Evolutionary conservation across 1,139 yeast genomes (phyloP), one percentile per base, ranked within the genome.

Genomic region (Kodamaea plutei): DNA sequence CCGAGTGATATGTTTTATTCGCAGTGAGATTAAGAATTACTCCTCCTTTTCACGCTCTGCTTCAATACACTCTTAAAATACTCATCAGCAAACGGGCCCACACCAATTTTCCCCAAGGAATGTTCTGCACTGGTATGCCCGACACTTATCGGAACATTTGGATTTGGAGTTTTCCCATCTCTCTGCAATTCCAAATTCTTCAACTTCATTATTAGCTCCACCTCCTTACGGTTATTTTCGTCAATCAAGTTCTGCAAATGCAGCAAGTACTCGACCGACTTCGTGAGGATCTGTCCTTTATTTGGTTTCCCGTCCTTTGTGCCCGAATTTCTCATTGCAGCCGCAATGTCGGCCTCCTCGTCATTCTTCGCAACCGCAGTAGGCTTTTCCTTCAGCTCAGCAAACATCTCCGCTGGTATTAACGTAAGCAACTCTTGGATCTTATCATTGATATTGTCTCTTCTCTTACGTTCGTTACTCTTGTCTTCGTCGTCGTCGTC

Each of bases 291-390:
- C 45, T 88, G 95, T 2, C 96, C 96, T 60, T 89, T 89, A 51
- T 88, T 88, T 1, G 96, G 96, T 45, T 82, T 82, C 4, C 95
- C 95, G 48, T 85, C 95, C 42, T 83, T 84, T 3, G 88, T 76
- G 3, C 88, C 84, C 9, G 80, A 67, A 14, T 74, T 72, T 44
- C 69, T 69, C 29, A 72, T 49, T 0, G 61, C 60, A 2, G 57
- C 54, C 4, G 52, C 50, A 13, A 50, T 48, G 16, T 61, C 58
- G 4, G 47, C 47, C 10, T 45, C 50, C 26, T 45, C 48, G 25
- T 39, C 40, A 19, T 33, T 36, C 12, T 32, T 35, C 16, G 32
- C 30, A 9, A 36, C 37, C 5, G 37, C 38, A 9, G 38, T 38
- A 13, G 15, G 25, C 25, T 37, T 37, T 11, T 35, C 38, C 26